Evolutionary conservation across 768 basidiomycete genomes (phyloP).

Genomic region (Calocybe cyanea): DNA sequence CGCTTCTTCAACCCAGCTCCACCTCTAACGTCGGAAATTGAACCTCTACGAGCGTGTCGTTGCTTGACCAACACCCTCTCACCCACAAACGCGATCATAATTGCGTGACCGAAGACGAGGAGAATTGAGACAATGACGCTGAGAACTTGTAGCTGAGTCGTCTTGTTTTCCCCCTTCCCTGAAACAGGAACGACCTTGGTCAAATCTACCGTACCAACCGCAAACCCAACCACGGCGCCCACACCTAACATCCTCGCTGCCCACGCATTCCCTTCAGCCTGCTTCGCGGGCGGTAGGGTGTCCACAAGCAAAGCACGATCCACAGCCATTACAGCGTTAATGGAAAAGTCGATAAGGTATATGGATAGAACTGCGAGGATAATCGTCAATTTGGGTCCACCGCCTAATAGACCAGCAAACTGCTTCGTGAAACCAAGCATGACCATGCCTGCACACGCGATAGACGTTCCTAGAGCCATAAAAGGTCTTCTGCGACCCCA

Average conservation of each 20-base stretch:
- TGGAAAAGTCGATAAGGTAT: conserved; percentile 56
- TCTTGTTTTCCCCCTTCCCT: conserved; percentile 41
- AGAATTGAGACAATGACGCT: conserved; percentile 69
- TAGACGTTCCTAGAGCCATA: conserved; percentile 66
- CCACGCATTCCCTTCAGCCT: conserved; percentile 92
- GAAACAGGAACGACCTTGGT: conserved; percentile 60
- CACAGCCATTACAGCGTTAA: conserved; percentile 75
- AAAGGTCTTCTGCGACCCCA: conserved; percentile 86
- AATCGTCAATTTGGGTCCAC: conserved; percentile 70
- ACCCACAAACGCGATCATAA: conserved; percentile 58
- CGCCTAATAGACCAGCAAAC: conserved; percentile 48
- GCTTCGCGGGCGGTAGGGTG: conserved; percentile 65
- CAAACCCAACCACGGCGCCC: conserved; percentile 85
- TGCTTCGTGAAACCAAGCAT: conserved; percentile 79
- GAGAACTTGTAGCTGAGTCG: conserved; percentile 77
- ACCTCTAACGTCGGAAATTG: too few relatives aligned
- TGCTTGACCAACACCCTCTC: conserved; percentile 65
- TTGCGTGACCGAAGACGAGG: conserved; percentile 60
- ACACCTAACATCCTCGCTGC: conserved; percentile 89
- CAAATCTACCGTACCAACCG: conserved; percentile 80
- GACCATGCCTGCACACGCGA: conserved; percentile 72
- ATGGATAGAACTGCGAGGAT: conserved; percentile 63
- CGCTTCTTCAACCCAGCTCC: too few relatives aligned
- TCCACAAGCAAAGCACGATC: conserved; percentile 92
- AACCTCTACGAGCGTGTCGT: background rate